Conservation (phyloP, 345 rosid genomes). For the Eucalyptus erythrocorys region DNA sequence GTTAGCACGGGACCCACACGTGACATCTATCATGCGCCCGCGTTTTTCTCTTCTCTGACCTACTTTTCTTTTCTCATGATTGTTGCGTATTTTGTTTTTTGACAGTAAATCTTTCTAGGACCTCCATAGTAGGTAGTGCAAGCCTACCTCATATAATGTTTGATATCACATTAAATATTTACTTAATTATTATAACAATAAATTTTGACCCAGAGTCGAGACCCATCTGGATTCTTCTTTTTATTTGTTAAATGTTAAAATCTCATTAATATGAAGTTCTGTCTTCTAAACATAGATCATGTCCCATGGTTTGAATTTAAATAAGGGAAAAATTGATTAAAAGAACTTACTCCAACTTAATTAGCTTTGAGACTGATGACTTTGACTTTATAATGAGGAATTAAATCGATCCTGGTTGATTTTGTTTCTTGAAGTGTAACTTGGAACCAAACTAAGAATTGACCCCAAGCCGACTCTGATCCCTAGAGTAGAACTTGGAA, state of each 20-base stretch:
- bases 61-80: neutral
- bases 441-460: neutral
- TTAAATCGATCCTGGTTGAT: rapidly evolving
- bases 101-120: neutral
- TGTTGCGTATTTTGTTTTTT: neutral
- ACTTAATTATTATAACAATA: neutral
- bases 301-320: neutral
- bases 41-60: neutral
- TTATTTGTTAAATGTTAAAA: neutral
- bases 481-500: neutral
- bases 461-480: neutral
- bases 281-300: neutral
- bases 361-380: rapidly evolving
- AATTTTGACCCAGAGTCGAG: neutral
- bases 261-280: neutral
- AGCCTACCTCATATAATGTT: neutral
- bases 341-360: neutral
- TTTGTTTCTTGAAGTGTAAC: rapidly evolving
- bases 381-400: neutral
- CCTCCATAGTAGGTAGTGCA: neutral
- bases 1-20: neutral
- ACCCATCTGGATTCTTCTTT: neutral
- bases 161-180: neutral
- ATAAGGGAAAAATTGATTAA: neutral
- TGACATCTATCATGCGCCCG: neutral